Percentiles rank a stretch among this genome's conserved stretches.
phyloP scores from a whole-genome alignment of 805 yeast species.

The Candida coquimbonensis region DNA sequence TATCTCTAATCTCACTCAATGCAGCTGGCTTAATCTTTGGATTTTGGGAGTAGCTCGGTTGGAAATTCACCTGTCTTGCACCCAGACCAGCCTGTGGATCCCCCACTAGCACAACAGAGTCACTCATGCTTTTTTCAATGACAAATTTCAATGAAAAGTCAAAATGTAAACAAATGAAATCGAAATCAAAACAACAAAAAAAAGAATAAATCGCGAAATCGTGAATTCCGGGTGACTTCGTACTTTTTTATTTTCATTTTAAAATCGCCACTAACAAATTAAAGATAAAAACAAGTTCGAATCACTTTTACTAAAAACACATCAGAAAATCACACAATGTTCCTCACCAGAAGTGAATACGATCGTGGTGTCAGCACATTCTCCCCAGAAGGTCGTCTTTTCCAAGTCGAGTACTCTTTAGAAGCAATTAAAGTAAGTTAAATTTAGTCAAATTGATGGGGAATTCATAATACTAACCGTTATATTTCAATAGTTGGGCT shows the following conservation, averaged over 20 bases:
- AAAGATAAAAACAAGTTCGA: neutral
- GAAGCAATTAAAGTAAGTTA: conserved; percentile 82
- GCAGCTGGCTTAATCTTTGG: conserved; percentile 37
- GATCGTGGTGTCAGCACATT: conserved; percentile 98
- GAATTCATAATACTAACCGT: conserved; percentile 1
- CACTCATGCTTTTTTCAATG: neutral
- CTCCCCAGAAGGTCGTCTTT: conserved; percentile 97
- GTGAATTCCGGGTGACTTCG: neutral
- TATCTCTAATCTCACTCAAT: conserved; percentile 37
- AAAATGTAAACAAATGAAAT: neutral
- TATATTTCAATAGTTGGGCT: conserved; percentile 46
- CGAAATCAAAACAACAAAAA: neutral
- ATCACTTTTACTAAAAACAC: neutral
- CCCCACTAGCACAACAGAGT: neutral
- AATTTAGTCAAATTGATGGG: neutral
- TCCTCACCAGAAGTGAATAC: conserved; percentile 97
- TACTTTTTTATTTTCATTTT: neutral
- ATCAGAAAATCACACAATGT: conserved; percentile 74
- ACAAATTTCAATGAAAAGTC: neutral
- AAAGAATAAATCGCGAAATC: neutral
- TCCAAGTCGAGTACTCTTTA: conserved; percentile 95
- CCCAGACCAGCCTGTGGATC: neutral
- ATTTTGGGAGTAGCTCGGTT: conserved; percentile 26
- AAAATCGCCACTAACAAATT: conserved; percentile 1
- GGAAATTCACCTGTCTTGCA: conserved; percentile 24